Conservation (phyloP, 2,329 filamentous ascomycete species). For the Nectriaceae sp. region DNA sequence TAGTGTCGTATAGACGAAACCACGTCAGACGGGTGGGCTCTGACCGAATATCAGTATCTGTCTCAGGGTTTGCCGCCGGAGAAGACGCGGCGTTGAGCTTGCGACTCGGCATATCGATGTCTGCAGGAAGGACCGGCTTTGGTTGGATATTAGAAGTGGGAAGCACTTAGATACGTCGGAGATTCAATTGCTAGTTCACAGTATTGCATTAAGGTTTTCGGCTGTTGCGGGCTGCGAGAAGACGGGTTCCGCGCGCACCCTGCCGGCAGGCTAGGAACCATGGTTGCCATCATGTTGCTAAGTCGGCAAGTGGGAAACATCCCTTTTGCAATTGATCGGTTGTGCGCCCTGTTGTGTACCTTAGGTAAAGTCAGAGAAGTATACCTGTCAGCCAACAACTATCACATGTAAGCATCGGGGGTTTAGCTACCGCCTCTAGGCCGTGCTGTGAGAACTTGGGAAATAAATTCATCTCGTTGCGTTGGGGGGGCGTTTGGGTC, state of each 20-base stretch:
- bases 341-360: neutral
- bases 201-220: neutral
- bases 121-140: neutral
- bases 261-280: neutral
- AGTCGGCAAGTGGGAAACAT: neutral
- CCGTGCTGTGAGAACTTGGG: neutral
- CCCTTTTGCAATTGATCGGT: neutral
- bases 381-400: neutral
- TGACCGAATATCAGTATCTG: neutral
- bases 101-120: neutral
- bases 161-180: neutral
- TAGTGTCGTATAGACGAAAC: neutral
- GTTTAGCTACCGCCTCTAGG: neutral
- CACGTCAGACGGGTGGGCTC: neutral
- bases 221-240: neutral
- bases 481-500: constrained; percentile 1
- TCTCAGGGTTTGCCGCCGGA: neutral
- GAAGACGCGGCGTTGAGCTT: neutral
- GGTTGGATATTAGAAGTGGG: neutral
- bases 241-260: neutral
- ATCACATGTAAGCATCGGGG: neutral
- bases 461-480: neutral
- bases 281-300: no score
- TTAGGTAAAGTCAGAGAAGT: neutral
- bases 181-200: neutral